phyloP scores from a whole-genome alignment of 2,329 filamentous ascomycete species.

The Nannizziopsis barbatae region DNA sequence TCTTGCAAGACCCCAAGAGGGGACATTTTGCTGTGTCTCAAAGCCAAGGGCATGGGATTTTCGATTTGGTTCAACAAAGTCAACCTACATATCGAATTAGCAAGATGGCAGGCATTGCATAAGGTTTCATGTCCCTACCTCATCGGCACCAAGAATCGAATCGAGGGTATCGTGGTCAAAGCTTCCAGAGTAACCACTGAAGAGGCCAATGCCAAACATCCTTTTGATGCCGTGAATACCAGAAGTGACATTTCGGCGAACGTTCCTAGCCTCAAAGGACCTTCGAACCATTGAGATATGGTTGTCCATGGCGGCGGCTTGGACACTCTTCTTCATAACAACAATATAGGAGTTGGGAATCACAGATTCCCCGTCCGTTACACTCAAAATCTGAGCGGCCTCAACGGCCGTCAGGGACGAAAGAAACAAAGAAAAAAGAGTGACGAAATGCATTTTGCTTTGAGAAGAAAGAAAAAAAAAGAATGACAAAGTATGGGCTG shows the following conservation, averaged over 20 bases:
- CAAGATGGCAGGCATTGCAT: neutral
- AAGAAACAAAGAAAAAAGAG: slow-evolving; percentile 12
- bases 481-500: too few species aligned
- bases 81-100: slow-evolving; percentile 11
- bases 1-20: slow-evolving; percentile 29
- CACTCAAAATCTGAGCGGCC: slow-evolving; percentile 12
- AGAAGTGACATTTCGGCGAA: neutral
- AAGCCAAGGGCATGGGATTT: slow-evolving; percentile 4
- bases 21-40: slow-evolving; percentile 18
- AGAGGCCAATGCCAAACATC: slow-evolving; percentile 10
- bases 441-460: too few species aligned
- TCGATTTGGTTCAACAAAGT: slow-evolving; percentile 14
- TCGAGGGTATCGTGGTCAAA: slow-evolving; percentile 14
- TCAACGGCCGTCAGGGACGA: slow-evolving; percentile 12
- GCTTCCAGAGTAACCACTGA: slow-evolving; percentile 11
- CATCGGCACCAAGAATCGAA: slow-evolving; percentile 10
- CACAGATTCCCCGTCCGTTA: slow-evolving; percentile 7
- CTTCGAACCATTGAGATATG: slow-evolving; percentile 12
- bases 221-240: slow-evolving; percentile 5
- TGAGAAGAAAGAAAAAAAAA: too few species aligned
- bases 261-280: neutral
- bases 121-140: neutral
- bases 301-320: slow-evolving; percentile 8
- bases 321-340: slow-evolving; percentile 15
- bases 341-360: slow-evolving; percentile 15